Base-by-base conservation (phyloP, 192 early-diverging fungal genomes). In the Umbelopsis sp. region DNA sequence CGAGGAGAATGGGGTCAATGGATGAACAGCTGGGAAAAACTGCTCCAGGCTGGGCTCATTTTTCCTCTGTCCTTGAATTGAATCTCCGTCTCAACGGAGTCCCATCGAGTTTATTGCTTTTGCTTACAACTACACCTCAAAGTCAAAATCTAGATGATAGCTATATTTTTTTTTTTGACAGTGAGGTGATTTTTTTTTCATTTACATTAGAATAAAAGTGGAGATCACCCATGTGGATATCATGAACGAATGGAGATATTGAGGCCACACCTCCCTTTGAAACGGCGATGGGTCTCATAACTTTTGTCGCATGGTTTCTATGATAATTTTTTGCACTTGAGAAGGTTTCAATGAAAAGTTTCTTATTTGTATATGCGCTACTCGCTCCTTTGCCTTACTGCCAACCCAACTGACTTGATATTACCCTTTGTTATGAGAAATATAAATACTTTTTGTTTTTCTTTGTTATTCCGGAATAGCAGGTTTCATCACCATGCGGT, bases 1-100 rank as follows among this genome's bases (percentile, higher is more conserved):
- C n/a, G 34, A 62, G 31, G 17, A 41, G 38, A 12, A 62, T 34
- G 56, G 17, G 17, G 17, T 17, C 56, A 62, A 31, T 34, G 31
- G 56, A 62, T 62, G 56, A 62, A 62, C 56, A 62, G 56, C 56
- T 62, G 56, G 56, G 56, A 62, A 62, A 62, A 62, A 36, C 56
- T 62, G 56, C 14, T 32, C 20, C 6, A 34, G 56, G 56, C 31
- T 62, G 56, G 47, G 47, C 47, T 49, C 47, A 2, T 49, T 49
- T 49, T 49, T 16, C 47, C 47, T n/a, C 47, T 49, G 47, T 49
- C 14, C n/a, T n/a, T 21, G 47, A 17, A 49, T 49, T 49, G 11
- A 21, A 49, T 49, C 47, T 49, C 47, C 47, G 47, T 6, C 47
- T 3, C 16, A n/a, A 49, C 47, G 47, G 47, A 49, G 47, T 16